Conservation (phyloP, 176 grass and related monocot species). For the Oryza glaberrima region DNA sequence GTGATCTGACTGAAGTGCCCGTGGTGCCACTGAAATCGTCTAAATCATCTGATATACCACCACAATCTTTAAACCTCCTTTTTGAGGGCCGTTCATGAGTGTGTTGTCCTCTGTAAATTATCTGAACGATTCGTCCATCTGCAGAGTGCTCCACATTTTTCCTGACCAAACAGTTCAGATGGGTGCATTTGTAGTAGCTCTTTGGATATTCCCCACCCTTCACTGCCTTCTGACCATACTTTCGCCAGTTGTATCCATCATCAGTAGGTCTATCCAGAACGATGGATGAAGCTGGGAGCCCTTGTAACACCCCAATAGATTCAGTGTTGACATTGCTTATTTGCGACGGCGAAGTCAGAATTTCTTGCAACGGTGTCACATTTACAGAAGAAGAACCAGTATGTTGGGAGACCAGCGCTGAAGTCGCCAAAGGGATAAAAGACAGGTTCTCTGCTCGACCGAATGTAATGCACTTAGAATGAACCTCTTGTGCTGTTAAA, state of each 20-base stretch:
- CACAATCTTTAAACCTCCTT: slow-evolving; percentile 16
- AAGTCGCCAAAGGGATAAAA: slow-evolving; percentile 20
- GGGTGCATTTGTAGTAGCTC: slow-evolving; percentile 39
- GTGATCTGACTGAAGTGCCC: slow-evolving; percentile 32
- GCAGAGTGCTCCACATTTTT: slow-evolving; percentile 37
- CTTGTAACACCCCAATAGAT: slow-evolving; percentile 34
- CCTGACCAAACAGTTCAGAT: slow-evolving; percentile 20
- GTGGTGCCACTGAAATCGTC: slow-evolving; percentile 15
- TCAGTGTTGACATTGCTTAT: slow-evolving; percentile 19
- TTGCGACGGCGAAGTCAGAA: slow-evolving; percentile 13
- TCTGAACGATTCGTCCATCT: slow-evolving; percentile 43
- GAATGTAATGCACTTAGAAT: slow-evolving; percentile 36
- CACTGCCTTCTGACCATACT: slow-evolving; percentile 31
- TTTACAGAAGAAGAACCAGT: not conserved
- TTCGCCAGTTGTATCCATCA: slow-evolving; percentile 42
- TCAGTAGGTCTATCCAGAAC: slow-evolving; percentile 41
- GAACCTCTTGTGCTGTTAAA: slow-evolving; percentile 57
- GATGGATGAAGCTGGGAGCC: slow-evolving; percentile 23
- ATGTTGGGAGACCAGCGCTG: slow-evolving; percentile 5
- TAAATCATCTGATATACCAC: slow-evolving; percentile 13
- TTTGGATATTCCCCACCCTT: slow-evolving; percentile 21
- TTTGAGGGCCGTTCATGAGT: slow-evolving; percentile 31
- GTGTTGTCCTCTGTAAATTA: slow-evolving; percentile 41
- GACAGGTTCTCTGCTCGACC: slow-evolving; percentile 21
- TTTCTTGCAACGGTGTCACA: slow-evolving; percentile 14